These are phyloP conservation scores for Auricularia sp. DNA, from an alignment of 768 basidiomycete species.

Conservation along the genomic window DNA sequence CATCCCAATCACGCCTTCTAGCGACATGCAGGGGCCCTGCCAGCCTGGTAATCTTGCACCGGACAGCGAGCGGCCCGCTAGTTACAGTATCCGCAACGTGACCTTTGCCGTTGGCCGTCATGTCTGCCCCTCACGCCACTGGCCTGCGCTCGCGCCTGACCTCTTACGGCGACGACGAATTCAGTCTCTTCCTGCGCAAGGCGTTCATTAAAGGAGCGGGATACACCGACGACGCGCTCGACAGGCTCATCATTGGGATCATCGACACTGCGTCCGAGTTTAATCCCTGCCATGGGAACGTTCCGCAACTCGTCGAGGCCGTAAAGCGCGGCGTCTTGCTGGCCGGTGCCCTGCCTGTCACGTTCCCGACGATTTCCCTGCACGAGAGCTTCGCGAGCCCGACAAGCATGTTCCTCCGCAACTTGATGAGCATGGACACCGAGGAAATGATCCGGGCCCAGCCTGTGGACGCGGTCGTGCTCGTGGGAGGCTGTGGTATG, in stretches of 20 bases:
- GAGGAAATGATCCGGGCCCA: constrained; percentile 20
- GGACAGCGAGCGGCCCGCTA: no score
- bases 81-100: no score
- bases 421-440: constrained; percentile 18
- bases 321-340: constrained; percentile 17
- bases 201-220: constrained; percentile 23
- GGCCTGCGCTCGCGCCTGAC: constrained; percentile 13
- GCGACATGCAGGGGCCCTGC: no score
- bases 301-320: constrained; percentile 13
- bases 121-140: not conserved
- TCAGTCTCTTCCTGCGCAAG: constrained; percentile 19
- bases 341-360: constrained; percentile 15
- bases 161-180: constrained; percentile 18
- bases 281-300: constrained; percentile 21
- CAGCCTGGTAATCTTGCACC: no score
- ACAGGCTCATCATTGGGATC: constrained; percentile 18
- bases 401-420: constrained; percentile 2
- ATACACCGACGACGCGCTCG: constrained; percentile 20
- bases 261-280: constrained; percentile 19
- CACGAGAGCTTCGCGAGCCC: constrained; percentile 17
- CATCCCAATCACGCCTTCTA: no score
- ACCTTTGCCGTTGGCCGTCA: not conserved
- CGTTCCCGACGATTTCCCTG: constrained; percentile 18
- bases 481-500: constrained; percentile 12
- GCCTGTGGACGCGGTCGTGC: constrained; percentile 20